Evolutionary conservation across 441 rosid genomes (phyloP), one percentile per base, ranked within the genome.

Genomic region (Hura crepitans): DNA sequence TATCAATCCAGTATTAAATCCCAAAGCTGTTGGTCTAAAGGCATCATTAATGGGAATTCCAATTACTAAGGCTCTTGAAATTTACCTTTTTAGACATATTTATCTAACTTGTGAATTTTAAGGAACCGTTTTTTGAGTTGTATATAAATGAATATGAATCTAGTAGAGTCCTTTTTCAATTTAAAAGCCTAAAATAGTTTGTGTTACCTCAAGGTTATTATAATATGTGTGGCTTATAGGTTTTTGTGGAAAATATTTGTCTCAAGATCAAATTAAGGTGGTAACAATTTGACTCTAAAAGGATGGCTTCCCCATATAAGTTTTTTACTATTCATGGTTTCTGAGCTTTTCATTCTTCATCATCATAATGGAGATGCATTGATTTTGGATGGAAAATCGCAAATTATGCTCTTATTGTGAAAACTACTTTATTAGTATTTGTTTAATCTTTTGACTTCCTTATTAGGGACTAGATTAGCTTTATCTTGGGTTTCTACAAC

Each of bases 261-360:
- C 75, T 66, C 85, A 95, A 98, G 98, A 71, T 90, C 96, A 74
- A 91, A 85, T 83, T 97, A 90, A 76, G 93, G 87, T 61, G 86
- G 89, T 68, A 90, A 79, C 81, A 87, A 83, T 84, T 80, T 92
- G 74, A 86, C 99, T 62, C 78, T 92, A 72, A 92, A 90, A 84
- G 97, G 99, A 64, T 95, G 97, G 97, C 99, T 98, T 2, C 88
- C 92, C 60, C 84, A 96, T 0, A 98, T 95, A 78, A 89, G 91
- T 80, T 75, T 62, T 73, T 9, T 62, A 12, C 54, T 25, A 18
- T 45, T 30, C 46, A 74, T 31, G 53, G 17, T 13, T 68, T 68
- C 46, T 25, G 14, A 69, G 18, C n/a, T 51, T 66, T 11, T 12
- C 22, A 55, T 0, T 15, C 27, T 63, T 13, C 55, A 33, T 42